Conservation (phyloP, 352 stramenopile species). For the Pythium oligandrum region DNA sequence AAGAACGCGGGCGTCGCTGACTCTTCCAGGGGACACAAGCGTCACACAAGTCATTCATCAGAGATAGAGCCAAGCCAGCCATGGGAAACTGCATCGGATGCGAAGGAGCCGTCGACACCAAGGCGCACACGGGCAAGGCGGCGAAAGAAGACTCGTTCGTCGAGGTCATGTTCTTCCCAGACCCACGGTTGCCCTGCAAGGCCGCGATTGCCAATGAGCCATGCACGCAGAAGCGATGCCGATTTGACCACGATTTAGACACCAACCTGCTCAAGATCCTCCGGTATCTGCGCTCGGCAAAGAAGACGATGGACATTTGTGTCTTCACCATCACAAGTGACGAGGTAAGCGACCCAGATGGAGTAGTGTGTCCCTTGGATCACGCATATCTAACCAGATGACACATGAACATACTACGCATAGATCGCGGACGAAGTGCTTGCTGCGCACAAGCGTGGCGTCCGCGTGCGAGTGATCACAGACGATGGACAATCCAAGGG, state of each 20-base stretch:
- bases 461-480: constrained; percentile 57
- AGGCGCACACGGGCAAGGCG: constrained; percentile 6
- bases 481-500: constrained; percentile 57
- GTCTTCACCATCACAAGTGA: constrained; percentile 77
- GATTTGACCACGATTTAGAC: constrained; percentile 52
- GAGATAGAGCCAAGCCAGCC: too few species aligned
- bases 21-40: too few species aligned
- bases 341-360: constrained; percentile 25
- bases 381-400: too few species aligned
- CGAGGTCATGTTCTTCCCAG: constrained; percentile 74
- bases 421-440: constrained; percentile 61
- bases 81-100: constrained; percentile 65
- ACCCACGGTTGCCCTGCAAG: constrained; percentile 53
- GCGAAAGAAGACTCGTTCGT: constrained; percentile 48
- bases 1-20: too few species aligned
- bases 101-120: neutral
- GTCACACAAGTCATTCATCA: too few species aligned
- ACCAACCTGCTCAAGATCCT: constrained; percentile 57
- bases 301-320: constrained; percentile 55
- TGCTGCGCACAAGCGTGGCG: constrained; percentile 40
- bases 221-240: constrained; percentile 66
- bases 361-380: too few species aligned
- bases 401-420: neutral
- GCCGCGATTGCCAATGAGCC: constrained; percentile 35
- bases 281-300: constrained; percentile 34